Base-by-base conservation (phyloP, 73 alveolate species). In the Paramecium octaurelia region DNA sequence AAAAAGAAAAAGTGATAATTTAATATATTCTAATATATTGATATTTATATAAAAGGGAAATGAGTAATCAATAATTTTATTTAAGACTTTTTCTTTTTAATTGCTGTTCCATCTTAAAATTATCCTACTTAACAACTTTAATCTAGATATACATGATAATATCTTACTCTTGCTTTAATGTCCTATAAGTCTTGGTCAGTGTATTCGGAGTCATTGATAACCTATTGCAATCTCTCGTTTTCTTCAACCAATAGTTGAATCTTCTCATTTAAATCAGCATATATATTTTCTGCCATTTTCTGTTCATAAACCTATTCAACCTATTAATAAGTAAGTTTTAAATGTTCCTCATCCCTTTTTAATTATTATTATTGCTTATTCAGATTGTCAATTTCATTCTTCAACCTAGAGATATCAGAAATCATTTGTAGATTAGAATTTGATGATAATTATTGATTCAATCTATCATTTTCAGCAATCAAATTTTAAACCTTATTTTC, bases 181-280 rank as follows among this genome's bases (percentile, higher is more conserved):
- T 80, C 91, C 2, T 80, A 24, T 2, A 80, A 20, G 46, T 80
- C 91, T 80, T 80, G 44, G 20, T 80, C 91, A n/a, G 70, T 80
- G n/a, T 24, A 40, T 80, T 80, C 91, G 3, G 91, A 20, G 20
- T 80, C 91, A 24, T 80, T 80, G 34, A 80, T 48, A 21, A 80
- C 91, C 3, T 46, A 11, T 44, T 42, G 24, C 21, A 80, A 48
- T 80, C 91, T 80, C 46, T 80, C 46, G 27, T 80, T 80, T 46
- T 80, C 91, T 46, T 80, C 91, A 10, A 80, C 38, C 23, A 80
- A 46, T 43, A 80, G 18, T 80, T 80, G 10, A 31, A 80, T 80
- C 27, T 80, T 80, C 14, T 80, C 91, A 80, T 80, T 43, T 43
- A 80, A 43, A 44, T 80, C 91, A 44, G 75, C 54, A 42, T 24